A percentile compares a stretch with the other conserved stretches of the same genome.
Evolutionary conservation across 441 rosid species (phyloP).

Genomic region (Breynia disticha): DNA sequence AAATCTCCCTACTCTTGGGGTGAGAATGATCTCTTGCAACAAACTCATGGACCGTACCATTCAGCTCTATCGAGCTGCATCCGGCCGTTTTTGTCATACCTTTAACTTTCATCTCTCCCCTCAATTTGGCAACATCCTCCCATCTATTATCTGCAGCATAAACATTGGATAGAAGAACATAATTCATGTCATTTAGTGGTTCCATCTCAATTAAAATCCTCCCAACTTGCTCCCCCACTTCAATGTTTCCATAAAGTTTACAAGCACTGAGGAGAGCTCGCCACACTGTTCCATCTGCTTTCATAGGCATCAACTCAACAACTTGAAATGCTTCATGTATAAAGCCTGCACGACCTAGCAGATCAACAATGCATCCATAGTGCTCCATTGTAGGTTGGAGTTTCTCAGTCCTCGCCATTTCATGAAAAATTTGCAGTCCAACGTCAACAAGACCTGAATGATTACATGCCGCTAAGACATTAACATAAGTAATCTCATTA

Average conservation of each 20-base stretch:
- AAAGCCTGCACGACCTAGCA: constrained; percentile 57
- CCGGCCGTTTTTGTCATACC: constrained; percentile 19
- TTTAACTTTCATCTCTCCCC: constrained; percentile 19
- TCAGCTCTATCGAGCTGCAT: constrained; percentile 19
- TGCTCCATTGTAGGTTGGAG: constrained; percentile 42
- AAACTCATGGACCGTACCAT: constrained; percentile 22
- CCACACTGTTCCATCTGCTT: constrained; percentile 48
- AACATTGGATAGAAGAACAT: constrained; percentile 36
- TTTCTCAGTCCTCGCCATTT: constrained; percentile 34
- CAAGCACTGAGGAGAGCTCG: constrained; percentile 58
- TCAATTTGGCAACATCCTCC: constrained; percentile 15
- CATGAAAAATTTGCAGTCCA: constrained; percentile 39
- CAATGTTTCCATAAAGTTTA: constrained; percentile 35
- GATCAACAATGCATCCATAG: constrained; percentile 56
- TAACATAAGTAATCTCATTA: constrained; percentile 53
- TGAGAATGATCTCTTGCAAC: constrained; percentile 14
- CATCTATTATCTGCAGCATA: constrained; percentile 23
- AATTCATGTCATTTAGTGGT: constrained; percentile 44
- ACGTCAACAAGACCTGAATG: constrained; percentile 53
- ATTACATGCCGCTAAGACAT: constrained; percentile 53
- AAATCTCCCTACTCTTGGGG: constrained; percentile 8
- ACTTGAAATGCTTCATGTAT: constrained; percentile 43
- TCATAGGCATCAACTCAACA: constrained; percentile 34
- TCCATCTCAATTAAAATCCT: constrained; percentile 32
- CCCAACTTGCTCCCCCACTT: constrained; percentile 33